These are phyloP conservation scores for Aspergillus eucalypticola DNA, from an alignment of 2,329 filamentous ascomycete species.

Conservation along the genomic window DNA sequence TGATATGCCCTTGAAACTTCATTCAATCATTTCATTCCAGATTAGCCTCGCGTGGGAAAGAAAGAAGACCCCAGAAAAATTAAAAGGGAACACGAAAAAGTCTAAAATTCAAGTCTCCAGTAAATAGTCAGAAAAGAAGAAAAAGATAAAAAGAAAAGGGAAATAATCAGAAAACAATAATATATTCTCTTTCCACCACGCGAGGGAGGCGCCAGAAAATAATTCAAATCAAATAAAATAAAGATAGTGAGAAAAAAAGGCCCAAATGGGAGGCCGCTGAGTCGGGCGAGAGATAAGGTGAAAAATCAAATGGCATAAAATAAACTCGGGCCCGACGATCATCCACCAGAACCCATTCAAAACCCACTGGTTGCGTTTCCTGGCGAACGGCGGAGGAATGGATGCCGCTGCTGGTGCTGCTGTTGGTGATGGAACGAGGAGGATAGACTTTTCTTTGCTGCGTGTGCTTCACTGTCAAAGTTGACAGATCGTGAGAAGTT, in stretches of 20 bases:
- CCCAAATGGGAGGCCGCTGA: background rate
- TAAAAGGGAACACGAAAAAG: background rate
- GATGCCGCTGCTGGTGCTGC: background rate
- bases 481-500: too few species aligned
- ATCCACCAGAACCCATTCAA: conserved; percentile 1
- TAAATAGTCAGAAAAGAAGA: too few species aligned
- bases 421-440: background rate
- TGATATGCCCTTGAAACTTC: background rate
- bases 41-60: background rate
- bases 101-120: too few species aligned
- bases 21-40: too few species aligned
- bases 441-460: too few species aligned
- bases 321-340: conserved; percentile 13
- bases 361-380: background rate
- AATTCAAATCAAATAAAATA: conserved; percentile 1
- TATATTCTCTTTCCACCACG: background rate
- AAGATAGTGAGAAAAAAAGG: conserved; percentile 7
- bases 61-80: conserved; percentile 6
- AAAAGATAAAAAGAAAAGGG: too few species aligned
- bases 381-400: background rate
- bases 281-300: conserved; percentile 11
- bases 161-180: too few species aligned
- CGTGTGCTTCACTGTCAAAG: too few species aligned
- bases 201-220: conserved; percentile 17
- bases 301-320: conserved; percentile 22